A percentile compares a stretch with the other conserved stretches of the same genome.
These are phyloP conservation scores for Asparagopsis taxiformis DNA, from an alignment of 31 red algal species.

Conservation along the genomic window DNA sequence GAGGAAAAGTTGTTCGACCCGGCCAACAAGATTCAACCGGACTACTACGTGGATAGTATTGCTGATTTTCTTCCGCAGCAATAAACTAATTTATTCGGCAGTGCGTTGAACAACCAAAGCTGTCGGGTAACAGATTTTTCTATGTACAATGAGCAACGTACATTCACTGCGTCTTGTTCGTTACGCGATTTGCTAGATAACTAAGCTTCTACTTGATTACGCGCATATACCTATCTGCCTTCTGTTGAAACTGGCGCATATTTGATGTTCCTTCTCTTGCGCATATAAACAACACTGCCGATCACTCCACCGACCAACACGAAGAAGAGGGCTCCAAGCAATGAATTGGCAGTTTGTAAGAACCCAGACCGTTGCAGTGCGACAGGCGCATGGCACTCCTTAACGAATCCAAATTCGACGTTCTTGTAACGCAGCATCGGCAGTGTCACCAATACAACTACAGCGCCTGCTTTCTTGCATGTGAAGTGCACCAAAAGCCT, in stretches of 20 bases:
- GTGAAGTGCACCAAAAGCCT: slow-evolving; percentile 50
- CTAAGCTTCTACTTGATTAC: not conserved
- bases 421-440: slow-evolving; percentile 67
- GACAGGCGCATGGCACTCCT: slow-evolving; percentile 51
- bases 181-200: not conserved
- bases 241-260: slow-evolving; percentile 47
- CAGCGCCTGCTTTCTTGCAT: slow-evolving; percentile 50
- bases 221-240: slow-evolving; percentile 7
- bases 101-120: not conserved
- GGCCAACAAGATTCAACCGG: slow-evolving; percentile 73
- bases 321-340: slow-evolving; percentile 37
- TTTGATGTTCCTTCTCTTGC: slow-evolving; percentile 25
- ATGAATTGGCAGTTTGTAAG: slow-evolving; percentile 57
- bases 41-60: slow-evolving; percentile 88
- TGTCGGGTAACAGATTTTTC: not conserved
- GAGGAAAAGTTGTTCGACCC: slow-evolving; percentile 75
- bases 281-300: slow-evolving; percentile 32
- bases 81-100: slow-evolving; percentile 13
- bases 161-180: not conserved
- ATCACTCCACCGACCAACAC: slow-evolving; percentile 25
- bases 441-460: slow-evolving; percentile 59
- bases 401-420: slow-evolving; percentile 83
- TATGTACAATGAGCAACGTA: not conserved
- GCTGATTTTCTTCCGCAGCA: slow-evolving; percentile 77
- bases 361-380: slow-evolving; percentile 49